These are phyloP conservation scores for Hemisphaericaspora xylofermentans DNA, from an alignment of 1,139 yeast species.

Conservation along the genomic window DNA sequence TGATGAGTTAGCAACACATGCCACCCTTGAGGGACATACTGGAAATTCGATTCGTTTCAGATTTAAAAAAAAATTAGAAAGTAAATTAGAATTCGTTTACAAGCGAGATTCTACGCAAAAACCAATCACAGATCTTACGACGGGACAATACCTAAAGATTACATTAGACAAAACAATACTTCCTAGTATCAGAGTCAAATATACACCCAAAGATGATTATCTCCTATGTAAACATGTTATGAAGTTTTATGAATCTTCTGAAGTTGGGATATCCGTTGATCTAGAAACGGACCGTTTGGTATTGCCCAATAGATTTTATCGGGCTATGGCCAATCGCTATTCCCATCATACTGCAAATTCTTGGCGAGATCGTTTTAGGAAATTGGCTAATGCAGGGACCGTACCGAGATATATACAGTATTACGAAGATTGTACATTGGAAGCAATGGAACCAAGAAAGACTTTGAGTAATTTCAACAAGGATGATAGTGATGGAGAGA, in stretches of 20 bases:
- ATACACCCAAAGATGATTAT: slow-evolving; percentile 69
- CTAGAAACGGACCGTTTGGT: slow-evolving; percentile 4
- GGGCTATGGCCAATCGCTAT: slow-evolving; percentile 38
- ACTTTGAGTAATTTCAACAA: slow-evolving; percentile 9
- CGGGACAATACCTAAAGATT: slow-evolving; percentile 39
- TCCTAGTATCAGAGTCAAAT: slow-evolving; percentile 52
- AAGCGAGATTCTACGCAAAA: slow-evolving; percentile 54
- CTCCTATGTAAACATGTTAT: slow-evolving; percentile 49
- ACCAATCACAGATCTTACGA: slow-evolving; percentile 46
- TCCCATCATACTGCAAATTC: slow-evolving; percentile 62
- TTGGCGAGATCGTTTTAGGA: slow-evolving; percentile 78
- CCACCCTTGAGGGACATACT: slow-evolving; percentile 56
- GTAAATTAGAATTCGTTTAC: slow-evolving; percentile 56
- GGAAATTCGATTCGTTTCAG: slow-evolving; percentile 74
- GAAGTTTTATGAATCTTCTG: slow-evolving; percentile 6
- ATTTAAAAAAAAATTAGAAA: slow-evolving; percentile 56
- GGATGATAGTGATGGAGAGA: background rate
- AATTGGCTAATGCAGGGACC: slow-evolving; percentile 60
- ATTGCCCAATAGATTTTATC: slow-evolving; percentile 44
- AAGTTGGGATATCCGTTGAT: slow-evolving; percentile 2
- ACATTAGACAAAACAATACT: slow-evolving; percentile 41
- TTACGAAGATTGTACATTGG: slow-evolving; percentile 44
- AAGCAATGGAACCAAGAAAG: slow-evolving; percentile 38
- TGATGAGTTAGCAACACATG: slow-evolving; percentile 54
- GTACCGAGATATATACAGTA: slow-evolving; percentile 55